Evolutionary conservation across 306 rosid species (phyloP).

Genomic region (Quercus mongolica): DNA sequence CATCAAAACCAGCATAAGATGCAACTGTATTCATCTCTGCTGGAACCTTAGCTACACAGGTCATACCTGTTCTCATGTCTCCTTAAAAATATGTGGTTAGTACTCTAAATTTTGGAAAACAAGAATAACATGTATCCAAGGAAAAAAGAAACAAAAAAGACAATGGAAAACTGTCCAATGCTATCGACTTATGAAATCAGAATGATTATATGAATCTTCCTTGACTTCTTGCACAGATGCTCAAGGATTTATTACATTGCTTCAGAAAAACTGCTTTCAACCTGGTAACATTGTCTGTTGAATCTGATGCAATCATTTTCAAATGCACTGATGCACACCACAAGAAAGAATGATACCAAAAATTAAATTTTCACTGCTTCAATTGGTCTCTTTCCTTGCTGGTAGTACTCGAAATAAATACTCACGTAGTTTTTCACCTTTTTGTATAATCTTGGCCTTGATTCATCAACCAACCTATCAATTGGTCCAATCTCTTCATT

Average conservation of each 20-base stretch:
- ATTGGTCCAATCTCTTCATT: conserved; percentile 54
- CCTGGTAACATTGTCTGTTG: neutral
- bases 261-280: neutral
- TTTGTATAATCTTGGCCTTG: conserved; percentile 47
- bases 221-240: neutral
- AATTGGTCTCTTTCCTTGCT: conserved; percentile 54
- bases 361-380: conserved; percentile 46
- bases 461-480: conserved; percentile 38
- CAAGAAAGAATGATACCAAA: neutral
- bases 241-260: neutral
- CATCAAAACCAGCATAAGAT: too few relatives aligned
- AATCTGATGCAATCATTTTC: neutral
- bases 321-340: neutral
- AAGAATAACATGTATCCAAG: neutral
- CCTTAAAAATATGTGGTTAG: neutral
- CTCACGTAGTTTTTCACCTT: conserved; percentile 36
- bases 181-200: neutral
- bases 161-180: neutral
- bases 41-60: too few relatives aligned
- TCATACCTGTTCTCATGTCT: too few relatives aligned
- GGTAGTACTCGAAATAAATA: conserved; percentile 55
- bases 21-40: too few relatives aligned
- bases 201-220: neutral
- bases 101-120: neutral
- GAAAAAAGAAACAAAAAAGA: neutral